Percentiles rank a stretch among this genome's conserved stretches.
These are phyloP conservation scores for Penicillium tannophilum DNA, from an alignment of 495 filamentous ascomycete species.

Conservation along the genomic window DNA sequence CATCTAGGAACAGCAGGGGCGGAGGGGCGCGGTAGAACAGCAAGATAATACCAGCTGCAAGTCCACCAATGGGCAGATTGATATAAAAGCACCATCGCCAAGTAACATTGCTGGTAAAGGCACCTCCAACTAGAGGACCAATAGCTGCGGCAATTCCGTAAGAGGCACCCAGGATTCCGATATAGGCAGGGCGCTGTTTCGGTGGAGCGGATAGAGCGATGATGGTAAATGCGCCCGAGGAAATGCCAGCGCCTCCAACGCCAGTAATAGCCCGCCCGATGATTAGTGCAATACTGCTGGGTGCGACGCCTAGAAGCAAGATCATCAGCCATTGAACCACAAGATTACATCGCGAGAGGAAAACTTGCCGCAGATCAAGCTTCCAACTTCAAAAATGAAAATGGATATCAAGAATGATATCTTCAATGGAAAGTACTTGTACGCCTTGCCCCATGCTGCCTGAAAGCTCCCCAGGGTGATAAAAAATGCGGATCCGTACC, in stretches of 20 bases:
- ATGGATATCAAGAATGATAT: conserved; percentile 60
- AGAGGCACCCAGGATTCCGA: not conserved
- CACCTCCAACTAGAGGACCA: conserved; percentile 53
- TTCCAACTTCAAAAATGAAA: conserved; percentile 50
- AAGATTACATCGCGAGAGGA: not conserved
- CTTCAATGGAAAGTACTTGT: conserved; percentile 44
- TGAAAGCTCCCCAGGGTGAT: conserved; percentile 59
- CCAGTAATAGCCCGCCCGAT: no score
- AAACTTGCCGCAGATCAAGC: conserved; percentile 22
- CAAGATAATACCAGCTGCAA: conserved; percentile 39
- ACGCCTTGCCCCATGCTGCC: conserved; percentile 41
- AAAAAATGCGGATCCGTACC: conserved; percentile 69
- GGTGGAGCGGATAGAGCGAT: no score
- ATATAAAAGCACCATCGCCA: conserved; percentile 59
- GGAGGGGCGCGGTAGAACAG: conserved; percentile 28
- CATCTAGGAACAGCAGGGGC: not conserved
- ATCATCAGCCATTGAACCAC: not conserved
- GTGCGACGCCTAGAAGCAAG: conserved; percentile 30
- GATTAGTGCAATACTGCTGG: no score
- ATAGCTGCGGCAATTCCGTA: not conserved
- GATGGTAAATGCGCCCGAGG: no score
- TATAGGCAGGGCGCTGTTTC: no score
- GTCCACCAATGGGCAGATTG: conserved; percentile 55
- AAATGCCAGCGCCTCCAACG: no score
- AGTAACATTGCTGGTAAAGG: conserved; percentile 41